phyloP scores from a whole-genome alignment of 345 rosid genomes.

The Psidium friedrichsthalianum region DNA sequence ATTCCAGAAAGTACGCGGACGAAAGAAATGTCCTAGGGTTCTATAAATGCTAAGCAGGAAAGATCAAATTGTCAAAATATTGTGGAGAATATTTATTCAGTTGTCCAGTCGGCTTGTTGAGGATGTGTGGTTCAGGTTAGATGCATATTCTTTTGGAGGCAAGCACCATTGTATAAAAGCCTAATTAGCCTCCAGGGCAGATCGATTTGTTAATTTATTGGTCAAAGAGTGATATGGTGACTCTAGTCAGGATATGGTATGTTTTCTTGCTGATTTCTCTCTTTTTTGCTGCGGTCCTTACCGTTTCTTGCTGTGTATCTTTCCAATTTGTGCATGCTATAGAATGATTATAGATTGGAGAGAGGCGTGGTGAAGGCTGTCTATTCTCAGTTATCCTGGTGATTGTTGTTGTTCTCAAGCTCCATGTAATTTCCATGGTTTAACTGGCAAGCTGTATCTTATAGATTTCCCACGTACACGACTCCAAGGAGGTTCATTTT shows the following conservation, averaged over 20 bases:
- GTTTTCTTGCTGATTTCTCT: background rate
- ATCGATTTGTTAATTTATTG: constrained; percentile 31
- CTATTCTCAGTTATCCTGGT: background rate
- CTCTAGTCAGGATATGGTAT: background rate
- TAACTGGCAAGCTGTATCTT: background rate
- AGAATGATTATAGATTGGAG: background rate
- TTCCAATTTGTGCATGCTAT: background rate
- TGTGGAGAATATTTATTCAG: constrained; percentile 20
- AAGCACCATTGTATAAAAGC: constrained; percentile 21
- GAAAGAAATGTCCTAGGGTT: constrained; percentile 1
- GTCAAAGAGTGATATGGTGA: background rate
- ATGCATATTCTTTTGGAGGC: constrained; percentile 63
- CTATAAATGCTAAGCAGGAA: background rate
- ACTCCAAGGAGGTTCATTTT: background rate
- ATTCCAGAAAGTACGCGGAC: background rate
- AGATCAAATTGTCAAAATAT: constrained; percentile 5
- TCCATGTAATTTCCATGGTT: background rate
- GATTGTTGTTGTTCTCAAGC: background rate
- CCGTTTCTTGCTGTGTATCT: background rate
- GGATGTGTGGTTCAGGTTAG: constrained; percentile 13
- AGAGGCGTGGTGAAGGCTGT: background rate
- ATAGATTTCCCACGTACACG: background rate
- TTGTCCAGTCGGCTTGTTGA: constrained; percentile 18
- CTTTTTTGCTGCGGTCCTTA: background rate
- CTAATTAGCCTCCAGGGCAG: constrained; percentile 31